These are phyloP conservation scores for Kazachstania viticola DNA, from an alignment of 805 yeast species.

Conservation along the genomic window DNA sequence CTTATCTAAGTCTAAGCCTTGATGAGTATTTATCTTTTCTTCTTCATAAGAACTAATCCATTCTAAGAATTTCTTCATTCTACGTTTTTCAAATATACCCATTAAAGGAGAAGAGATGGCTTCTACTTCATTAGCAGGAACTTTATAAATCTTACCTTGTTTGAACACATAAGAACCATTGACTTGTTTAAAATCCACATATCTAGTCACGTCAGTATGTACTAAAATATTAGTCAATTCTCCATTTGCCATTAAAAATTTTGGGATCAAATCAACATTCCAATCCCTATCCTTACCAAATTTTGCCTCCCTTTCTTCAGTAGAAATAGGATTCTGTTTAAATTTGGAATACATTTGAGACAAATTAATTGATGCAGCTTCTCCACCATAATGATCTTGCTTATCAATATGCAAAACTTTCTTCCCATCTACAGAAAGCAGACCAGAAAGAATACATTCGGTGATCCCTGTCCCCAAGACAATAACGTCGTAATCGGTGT, in stretches of 20 bases:
- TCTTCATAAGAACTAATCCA: slow-evolving; percentile 76
- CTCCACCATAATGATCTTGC: slow-evolving; percentile 93
- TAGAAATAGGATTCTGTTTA: slow-evolving; percentile 66
- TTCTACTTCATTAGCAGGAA: slow-evolving; percentile 84
- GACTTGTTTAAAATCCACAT: slow-evolving; percentile 91
- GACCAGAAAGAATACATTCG: slow-evolving; percentile 89
- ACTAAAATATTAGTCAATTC: slow-evolving; percentile 91
- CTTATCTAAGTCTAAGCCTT: slow-evolving; percentile 72
- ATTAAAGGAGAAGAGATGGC: slow-evolving; percentile 84
- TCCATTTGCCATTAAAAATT: slow-evolving; percentile 94
- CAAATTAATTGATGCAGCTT: slow-evolving; percentile 73
- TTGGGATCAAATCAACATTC: slow-evolving; percentile 96
- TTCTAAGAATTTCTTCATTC: slow-evolving; percentile 87
- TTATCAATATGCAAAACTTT: slow-evolving; percentile 93
- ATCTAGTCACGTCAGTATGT: slow-evolving; percentile 92
- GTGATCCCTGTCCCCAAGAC: slow-evolving; percentile 93
- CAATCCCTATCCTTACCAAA: slow-evolving; percentile 92
- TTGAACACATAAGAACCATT: slow-evolving; percentile 88
- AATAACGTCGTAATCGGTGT: slow-evolving; percentile 92
- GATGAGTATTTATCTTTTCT: slow-evolving; percentile 68
- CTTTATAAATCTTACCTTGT: slow-evolving; percentile 86
- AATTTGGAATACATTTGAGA: slow-evolving; percentile 65
- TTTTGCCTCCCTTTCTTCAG: slow-evolving; percentile 49
- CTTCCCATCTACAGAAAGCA: slow-evolving; percentile 94
- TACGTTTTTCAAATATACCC: slow-evolving; percentile 93